phyloP scores from a whole-genome alignment of 352 stramenopile genomes.

The Saprolegnia diclina region DNA sequence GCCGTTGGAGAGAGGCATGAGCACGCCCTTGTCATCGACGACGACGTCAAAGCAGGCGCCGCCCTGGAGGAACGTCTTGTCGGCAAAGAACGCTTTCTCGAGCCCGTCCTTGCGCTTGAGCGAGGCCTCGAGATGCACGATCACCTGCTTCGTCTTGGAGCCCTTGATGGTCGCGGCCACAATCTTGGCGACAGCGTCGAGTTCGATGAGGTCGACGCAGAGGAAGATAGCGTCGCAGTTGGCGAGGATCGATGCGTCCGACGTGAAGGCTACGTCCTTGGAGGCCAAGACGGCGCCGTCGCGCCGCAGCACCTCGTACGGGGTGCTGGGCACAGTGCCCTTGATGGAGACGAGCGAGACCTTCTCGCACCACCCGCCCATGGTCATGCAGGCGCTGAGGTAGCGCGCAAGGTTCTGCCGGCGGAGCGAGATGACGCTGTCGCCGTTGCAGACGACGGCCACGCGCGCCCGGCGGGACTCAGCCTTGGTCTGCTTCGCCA shows the following conservation, averaged over 20 bases:
- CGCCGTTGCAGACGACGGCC: slow-evolving; percentile 11
- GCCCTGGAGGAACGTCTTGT: slow-evolving; percentile 59
- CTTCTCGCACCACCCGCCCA: slow-evolving; percentile 24
- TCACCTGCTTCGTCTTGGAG: slow-evolving; percentile 14
- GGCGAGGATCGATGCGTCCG: background rate
- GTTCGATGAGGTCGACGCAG: slow-evolving; percentile 14
- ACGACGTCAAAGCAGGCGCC: slow-evolving; percentile 69
- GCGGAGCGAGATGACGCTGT: slow-evolving; percentile 14
- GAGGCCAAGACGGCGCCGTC: slow-evolving; percentile 12
- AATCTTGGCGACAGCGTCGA: background rate
- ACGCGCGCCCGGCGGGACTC: slow-evolving; percentile 3
- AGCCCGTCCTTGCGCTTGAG: slow-evolving; percentile 18
- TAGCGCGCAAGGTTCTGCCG: slow-evolving; percentile 18
- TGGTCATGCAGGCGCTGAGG: slow-evolving; percentile 18
- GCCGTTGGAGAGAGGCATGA: slow-evolving; percentile 57
- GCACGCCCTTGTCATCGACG: slow-evolving; percentile 36
- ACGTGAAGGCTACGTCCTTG: background rate
- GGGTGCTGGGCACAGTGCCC: background rate
- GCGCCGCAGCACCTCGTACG: slow-evolving; percentile 11
- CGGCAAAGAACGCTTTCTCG: slow-evolving; percentile 36
- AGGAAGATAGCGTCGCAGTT: slow-evolving; percentile 10
- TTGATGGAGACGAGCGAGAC: slow-evolving; percentile 11
- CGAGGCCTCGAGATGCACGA: slow-evolving; percentile 18
- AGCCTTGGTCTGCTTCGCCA: background rate
- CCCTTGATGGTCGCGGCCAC: slow-evolving; percentile 11